phyloP scores from a whole-genome alignment of 2,329 filamentous ascomycete genomes.

The Clonostachys byssicola region DNA sequence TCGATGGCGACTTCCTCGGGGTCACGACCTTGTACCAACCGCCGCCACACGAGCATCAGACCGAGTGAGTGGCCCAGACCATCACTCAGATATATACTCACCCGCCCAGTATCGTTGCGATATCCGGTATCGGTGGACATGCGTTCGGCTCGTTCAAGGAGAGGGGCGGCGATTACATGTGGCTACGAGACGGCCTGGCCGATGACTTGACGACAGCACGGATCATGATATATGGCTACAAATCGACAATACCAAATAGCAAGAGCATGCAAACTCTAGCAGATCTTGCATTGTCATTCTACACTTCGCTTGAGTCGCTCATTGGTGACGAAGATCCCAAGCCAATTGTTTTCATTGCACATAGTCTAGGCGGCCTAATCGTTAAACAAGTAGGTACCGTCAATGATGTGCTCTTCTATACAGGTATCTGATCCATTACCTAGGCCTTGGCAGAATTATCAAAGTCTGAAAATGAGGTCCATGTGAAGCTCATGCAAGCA shows the following conservation, averaged over 20 bases:
- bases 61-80: background rate
- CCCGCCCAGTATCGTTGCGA: slow-evolving; percentile 3
- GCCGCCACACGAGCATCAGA: background rate
- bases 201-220: slow-evolving; percentile 11
- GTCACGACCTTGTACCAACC: background rate
- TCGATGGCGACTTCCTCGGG: background rate
- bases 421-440: background rate
- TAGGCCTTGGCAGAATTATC: background rate
- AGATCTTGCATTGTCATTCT: slow-evolving; percentile 1
- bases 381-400: slow-evolving; percentile 5
- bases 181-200: slow-evolving; percentile 18
- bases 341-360: slow-evolving; percentile 6
- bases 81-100: slow-evolving; percentile 1
- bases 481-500: background rate
- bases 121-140: slow-evolving; percentile 15
- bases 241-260: slow-evolving; percentile 9
- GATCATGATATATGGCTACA: slow-evolving; percentile 19
- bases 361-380: slow-evolving; percentile 3
- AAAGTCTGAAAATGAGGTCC: background rate
- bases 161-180: slow-evolving; percentile 15
- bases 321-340: background rate
- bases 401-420: background rate
- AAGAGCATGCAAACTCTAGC: slow-evolving; percentile 7
- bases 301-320: background rate
- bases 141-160: slow-evolving; percentile 22